phyloP scores from a whole-genome alignment of 225 moss, liverwort and hornwort genomes.

The Bryum argenteum region DNA sequence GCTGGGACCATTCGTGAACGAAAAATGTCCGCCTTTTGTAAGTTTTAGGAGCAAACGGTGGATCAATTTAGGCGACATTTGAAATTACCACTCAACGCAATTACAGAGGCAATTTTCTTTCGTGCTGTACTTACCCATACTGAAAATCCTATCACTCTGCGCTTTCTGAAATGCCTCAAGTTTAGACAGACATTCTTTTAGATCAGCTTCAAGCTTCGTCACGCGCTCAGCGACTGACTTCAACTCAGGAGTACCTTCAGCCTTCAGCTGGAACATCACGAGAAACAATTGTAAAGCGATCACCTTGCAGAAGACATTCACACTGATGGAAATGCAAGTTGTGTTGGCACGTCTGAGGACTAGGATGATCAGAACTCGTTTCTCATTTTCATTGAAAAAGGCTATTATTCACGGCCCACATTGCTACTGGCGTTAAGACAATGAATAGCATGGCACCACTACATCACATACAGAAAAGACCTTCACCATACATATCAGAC shows the following conservation, averaged over 20 bases:
- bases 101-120: slow-evolving; percentile 14
- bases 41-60: neutral
- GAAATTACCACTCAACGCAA: slow-evolving; percentile 17
- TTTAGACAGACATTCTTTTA: slow-evolving; percentile 42
- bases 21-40: neutral
- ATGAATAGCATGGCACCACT: slow-evolving; percentile 14
- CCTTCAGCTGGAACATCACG: slow-evolving; percentile 46
- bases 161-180: slow-evolving; percentile 56
- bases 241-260: slow-evolving; percentile 41
- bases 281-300: slow-evolving; percentile 22
- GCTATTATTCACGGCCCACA: slow-evolving; percentile 12
- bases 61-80: slow-evolving; percentile 5
- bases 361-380: neutral
- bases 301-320: slow-evolving; percentile 15
- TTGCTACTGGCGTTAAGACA: slow-evolving; percentile 13
- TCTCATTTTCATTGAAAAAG: neutral
- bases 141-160: slow-evolving; percentile 67
- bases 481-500: slow-evolving; percentile 7
- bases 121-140: slow-evolving; percentile 53
- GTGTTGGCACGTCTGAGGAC: slow-evolving; percentile 3
- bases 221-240: slow-evolving; percentile 38
- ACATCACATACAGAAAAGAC: slow-evolving; percentile 1
- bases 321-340: slow-evolving; percentile 15
- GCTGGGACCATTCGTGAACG: slow-evolving; percentile 16
- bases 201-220: slow-evolving; percentile 44